A percentile compares a stretch with the other conserved stretches of the same genome.
Conservation (phyloP, 192 early-diverging fungal species). For the Backusella tuberculispora region DNA sequence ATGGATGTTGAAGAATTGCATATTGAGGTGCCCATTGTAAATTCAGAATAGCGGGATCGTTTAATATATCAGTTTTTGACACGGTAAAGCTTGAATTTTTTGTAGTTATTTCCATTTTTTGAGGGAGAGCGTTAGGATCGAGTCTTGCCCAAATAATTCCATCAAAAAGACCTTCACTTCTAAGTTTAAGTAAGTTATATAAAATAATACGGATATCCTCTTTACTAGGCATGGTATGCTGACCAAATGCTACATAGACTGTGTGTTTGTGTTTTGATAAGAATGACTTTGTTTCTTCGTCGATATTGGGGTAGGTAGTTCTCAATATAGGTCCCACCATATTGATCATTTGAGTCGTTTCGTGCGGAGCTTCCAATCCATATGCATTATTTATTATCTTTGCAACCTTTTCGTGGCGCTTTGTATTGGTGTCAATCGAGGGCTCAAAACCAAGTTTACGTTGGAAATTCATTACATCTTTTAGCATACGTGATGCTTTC, state of each 20-base stretch:
- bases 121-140: background rate
- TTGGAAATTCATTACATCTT: background rate
- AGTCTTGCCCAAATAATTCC: slow-evolving; percentile 40
- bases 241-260: slow-evolving; percentile 43
- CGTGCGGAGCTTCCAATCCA: slow-evolving; percentile 29
- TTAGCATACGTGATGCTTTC: background rate
- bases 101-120: background rate
- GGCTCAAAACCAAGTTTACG: slow-evolving; percentile 11
- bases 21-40: slow-evolving; percentile 38
- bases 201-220: slow-evolving; percentile 25
- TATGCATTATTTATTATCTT: slow-evolving; percentile 34
- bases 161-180: slow-evolving; percentile 32
- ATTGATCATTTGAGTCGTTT: slow-evolving; percentile 22
- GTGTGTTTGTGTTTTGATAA: slow-evolving; percentile 27
- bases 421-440: background rate
- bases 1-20: slow-evolving; percentile 35
- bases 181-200: slow-evolving; percentile 17
- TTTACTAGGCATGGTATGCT: slow-evolving; percentile 5
- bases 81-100: background rate
- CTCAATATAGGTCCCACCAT: slow-evolving; percentile 42
- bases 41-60: background rate
- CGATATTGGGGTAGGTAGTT: slow-evolving; percentile 26
- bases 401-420: background rate
- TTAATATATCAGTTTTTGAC: background rate
- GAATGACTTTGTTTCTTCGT: background rate